Conservation (phyloP, 2,329 filamentous ascomycete species). For the Fusarium nurragi region DNA sequence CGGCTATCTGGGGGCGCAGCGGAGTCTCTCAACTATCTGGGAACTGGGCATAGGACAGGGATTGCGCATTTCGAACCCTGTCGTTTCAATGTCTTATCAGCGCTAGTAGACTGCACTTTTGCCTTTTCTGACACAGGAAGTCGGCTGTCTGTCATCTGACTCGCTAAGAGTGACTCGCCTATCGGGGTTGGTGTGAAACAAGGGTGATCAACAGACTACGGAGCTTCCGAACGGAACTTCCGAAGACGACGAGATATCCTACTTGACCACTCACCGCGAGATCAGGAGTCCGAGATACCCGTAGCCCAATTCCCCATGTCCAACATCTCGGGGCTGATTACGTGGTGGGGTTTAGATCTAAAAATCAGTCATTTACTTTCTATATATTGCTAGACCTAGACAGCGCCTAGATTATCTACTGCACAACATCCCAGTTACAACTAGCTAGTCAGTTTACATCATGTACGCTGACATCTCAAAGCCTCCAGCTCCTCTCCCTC, state of each 20-base stretch:
- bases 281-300: too few relatives aligned
- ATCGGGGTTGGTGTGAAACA: not conserved
- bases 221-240: conserved; percentile 31
- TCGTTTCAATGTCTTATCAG: not conserved
- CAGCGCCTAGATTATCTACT: not conserved
- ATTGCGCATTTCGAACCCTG: not conserved
- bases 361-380: not conserved
- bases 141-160: not conserved
- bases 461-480: conserved; percentile 44
- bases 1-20: conserved; percentile 1
- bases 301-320: too few relatives aligned
- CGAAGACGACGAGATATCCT: not conserved
- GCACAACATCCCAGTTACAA: not conserved
- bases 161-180: not conserved
- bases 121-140: not conserved
- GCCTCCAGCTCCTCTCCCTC: conserved; percentile 42
- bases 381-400: not conserved
- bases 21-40: too few relatives aligned
- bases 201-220: not conserved
- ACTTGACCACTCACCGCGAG: too few relatives aligned
- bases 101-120: too few relatives aligned
- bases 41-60: too few relatives aligned
- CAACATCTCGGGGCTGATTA: too few relatives aligned
- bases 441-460: not conserved
- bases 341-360: not conserved